A percentile compares a stretch with the other conserved stretches of the same genome.
These are phyloP conservation scores for Triticum timopheevii DNA, from an alignment of 176 grass and related monocot species.

Conservation along the genomic window DNA sequence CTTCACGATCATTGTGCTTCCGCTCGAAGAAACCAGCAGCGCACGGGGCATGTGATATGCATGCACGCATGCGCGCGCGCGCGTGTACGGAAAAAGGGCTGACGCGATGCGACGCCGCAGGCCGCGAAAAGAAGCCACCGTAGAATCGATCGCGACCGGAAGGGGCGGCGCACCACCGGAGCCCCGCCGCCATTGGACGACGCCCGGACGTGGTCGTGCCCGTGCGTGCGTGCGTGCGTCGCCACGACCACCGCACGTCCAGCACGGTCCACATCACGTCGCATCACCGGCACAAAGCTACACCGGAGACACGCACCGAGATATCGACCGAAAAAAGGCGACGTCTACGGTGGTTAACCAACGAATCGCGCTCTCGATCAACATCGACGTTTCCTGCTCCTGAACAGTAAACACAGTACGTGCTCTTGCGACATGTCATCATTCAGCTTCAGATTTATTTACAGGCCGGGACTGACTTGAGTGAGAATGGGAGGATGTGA, in stretches of 20 bases:
- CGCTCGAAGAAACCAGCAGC: not conserved
- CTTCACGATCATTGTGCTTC: not conserved
- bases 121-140: not conserved
- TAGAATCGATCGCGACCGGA: not conserved
- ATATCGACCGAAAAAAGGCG: not conserved
- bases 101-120: not conserved
- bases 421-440: not conserved
- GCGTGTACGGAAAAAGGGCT: not conserved
- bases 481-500: too few species aligned
- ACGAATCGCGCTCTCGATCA: not conserved
- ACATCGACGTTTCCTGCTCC: not conserved
- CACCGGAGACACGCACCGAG: not conserved
- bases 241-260: conserved; percentile 10
- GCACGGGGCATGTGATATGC: not conserved
- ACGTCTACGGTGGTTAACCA: not conserved
- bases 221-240: not conserved
- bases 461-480: not conserved
- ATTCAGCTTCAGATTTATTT: not conserved
- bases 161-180: conserved; percentile 22
- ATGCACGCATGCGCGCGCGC: not conserved
- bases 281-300: conserved; percentile 30
- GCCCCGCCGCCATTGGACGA: not conserved
- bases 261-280: conserved; percentile 5
- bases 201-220: not conserved
- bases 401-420: not conserved